Conservation (phyloP, 108 stramenopile species). For the Heterococcus sp. region DNA sequence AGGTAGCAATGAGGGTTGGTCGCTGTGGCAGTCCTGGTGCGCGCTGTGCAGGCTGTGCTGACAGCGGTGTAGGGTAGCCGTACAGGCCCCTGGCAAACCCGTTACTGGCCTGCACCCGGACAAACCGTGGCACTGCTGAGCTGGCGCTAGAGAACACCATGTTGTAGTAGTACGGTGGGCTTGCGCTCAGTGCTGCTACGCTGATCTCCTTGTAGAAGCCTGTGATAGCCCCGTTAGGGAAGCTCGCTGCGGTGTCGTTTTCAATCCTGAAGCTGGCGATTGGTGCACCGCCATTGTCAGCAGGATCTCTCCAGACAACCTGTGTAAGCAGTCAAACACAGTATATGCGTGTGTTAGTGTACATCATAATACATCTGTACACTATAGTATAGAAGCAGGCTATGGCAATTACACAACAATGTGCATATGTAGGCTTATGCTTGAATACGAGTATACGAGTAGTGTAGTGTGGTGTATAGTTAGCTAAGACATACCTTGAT, state of each 20-base stretch:
- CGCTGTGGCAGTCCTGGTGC: conserved; percentile 50
- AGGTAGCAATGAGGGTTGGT: conserved; percentile 31
- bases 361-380: neutral
- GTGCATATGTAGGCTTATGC: neutral
- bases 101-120: conserved; percentile 71
- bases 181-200: conserved; percentile 6
- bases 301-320: conserved; percentile 10
- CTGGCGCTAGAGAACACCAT: conserved; percentile 61
- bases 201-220: conserved; percentile 33
- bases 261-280: conserved; percentile 67
- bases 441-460: neutral
- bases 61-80: conserved; percentile 13
- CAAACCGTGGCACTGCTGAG: conserved; percentile 55
- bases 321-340: neutral
- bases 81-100: conserved; percentile 62
- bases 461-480: conserved; percentile 18
- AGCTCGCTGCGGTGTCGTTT: conserved; percentile 62
- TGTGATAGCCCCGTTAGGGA: conserved; percentile 41
- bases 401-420: neutral
- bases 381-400: neutral
- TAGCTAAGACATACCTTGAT: conserved; percentile 57
- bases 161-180: conserved; percentile 63
- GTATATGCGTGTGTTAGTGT: neutral
- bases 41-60: conserved; percentile 21
- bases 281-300: conserved; percentile 62